Evolutionary conservation across 805 yeast genomes (phyloP), one percentile per base, ranked within the genome.

Genomic region (Candida koratica): DNA sequence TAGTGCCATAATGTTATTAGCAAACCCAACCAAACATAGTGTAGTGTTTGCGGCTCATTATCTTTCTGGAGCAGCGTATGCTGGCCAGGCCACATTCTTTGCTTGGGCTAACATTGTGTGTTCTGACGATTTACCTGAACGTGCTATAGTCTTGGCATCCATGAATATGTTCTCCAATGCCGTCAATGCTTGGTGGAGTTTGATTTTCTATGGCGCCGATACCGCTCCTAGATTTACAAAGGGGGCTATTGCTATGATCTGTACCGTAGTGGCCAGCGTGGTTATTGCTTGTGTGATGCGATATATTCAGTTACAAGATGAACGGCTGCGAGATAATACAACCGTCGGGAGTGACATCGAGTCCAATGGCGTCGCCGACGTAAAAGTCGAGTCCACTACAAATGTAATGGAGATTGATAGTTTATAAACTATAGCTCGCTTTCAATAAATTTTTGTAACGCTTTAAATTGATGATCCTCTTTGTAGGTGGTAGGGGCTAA

Each of bases 131-230:
- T 52, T 75, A 17, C 77, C 79, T 58, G 81, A 76, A 47, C 64
- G 84, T 48, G 81, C 84, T 0, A 61, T 79, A 31, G 80, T 77
- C 1, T 58, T 79, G 32, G 84, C 81, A 0, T 75, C 80, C 0
- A 77, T 77, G 81, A 77, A 77, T 52, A 75, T 76, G 79, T 75
- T 75, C 52, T 70, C 77, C 18, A 71, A 74, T 46, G 78, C 80
- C 2, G 76, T 77, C 6, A 77, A 76, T 50, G 79, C 81, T 2
- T 77, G 82, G 82, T 77, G 81, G 80, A 64, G 76, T 1, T 41
- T 78, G 12, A 32, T 77, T 3, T 75, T 78, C 47, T 78, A 64
- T 44, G 55, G 68, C 17, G 80, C 81, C 1, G 55, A 67, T 4
- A 64, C 67, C 27, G 80, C 67, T 1, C 82, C 82, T 1, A 53